Evolutionary conservation across 1,284 basidiomycete genomes (phyloP), one percentile per base, ranked within the genome.

Genomic region (Apiotrichum siamense): DNA sequence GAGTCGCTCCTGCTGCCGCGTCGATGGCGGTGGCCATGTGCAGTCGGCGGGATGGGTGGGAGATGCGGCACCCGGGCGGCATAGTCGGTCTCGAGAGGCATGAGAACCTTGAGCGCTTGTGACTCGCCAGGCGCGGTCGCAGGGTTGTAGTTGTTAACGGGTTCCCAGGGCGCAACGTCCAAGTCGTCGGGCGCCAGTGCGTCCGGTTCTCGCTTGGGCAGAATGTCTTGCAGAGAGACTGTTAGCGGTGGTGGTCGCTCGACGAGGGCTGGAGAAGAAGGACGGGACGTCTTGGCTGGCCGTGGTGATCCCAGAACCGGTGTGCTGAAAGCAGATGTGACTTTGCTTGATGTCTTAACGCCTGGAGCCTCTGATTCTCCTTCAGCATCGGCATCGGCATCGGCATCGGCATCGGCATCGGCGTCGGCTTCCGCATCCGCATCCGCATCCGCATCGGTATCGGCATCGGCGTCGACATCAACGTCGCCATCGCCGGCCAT

Each of bases 51-150:
- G 1, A 66, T 15, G 13, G 62, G 59, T 1, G 70, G 70, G 7
- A 72, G 54, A 20, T 44, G 59, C 10, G 65, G 66, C 9, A 72
- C 52, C 12, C 56, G 32, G 4, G 61, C 37, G 48, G 67, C 46
- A 33, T 54, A 72, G 24, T 64, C 63, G 7, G 62, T 62, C 35
- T 62, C 62, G 24, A 72, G 58, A 1, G 67, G 65, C 62, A 71
- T 69, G 36, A 64, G 55, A 10, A 62, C 58, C 25, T 55, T 52
- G 13, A 60, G 54, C 4, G 62, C 55, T 11, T 27, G 53, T 26
- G 23, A 37, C 24, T 57, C 52, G 7, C 38, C 44, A 3, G 67
- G 60, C 0, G 38, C 23, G 0, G 40, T 31, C 3, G 66, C 65
- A 0, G 65, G 65, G 20, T 56, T 49, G 53, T 72, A 72, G 43